These are phyloP conservation scores for Coemansia sp. DNA, from an alignment of 192 early-diverging fungal genomes.

Conservation along the genomic window DNA sequence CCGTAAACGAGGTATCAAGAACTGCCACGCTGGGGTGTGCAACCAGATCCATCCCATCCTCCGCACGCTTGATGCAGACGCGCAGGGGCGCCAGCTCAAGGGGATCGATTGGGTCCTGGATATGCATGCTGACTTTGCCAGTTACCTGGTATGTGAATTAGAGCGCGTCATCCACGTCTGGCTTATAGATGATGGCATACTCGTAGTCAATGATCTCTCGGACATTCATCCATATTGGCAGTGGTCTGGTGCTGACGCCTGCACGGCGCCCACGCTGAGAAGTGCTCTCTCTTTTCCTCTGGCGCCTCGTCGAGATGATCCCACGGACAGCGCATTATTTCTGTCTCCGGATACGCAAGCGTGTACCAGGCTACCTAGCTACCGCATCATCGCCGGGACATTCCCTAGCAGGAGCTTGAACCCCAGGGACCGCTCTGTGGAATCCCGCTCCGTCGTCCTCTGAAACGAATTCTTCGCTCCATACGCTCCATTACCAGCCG, in stretches of 20 bases:
- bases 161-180: not conserved
- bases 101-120: conserved; percentile 24
- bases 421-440: too few relatives aligned
- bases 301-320: too few relatives aligned
- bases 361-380: too few relatives aligned
- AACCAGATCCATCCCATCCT: conserved; percentile 26
- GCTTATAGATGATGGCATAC: not conserved
- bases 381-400: too few relatives aligned
- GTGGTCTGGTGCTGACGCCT: conserved; percentile 21
- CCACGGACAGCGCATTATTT: too few relatives aligned
- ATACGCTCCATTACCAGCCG: too few relatives aligned
- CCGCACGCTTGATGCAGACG: conserved; percentile 27
- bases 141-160: conserved; percentile 18
- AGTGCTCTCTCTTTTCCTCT: too few relatives aligned
- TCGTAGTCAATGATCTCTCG: conserved; percentile 38
- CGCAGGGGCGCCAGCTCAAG: conserved; percentile 51
- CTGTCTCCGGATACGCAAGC: too few relatives aligned
- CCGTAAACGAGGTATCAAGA: conserved; percentile 34
- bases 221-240: conserved; percentile 30
- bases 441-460: too few relatives aligned
- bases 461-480: too few relatives aligned
- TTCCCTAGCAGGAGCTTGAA: too few relatives aligned
- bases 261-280: too few relatives aligned
- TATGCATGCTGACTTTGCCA: conserved; percentile 38
- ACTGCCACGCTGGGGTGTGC: conserved; percentile 44